Evolutionary conservation across 2,329 filamentous ascomycete species (phyloP).

Genomic region (Botrytis deweyae): DNA sequence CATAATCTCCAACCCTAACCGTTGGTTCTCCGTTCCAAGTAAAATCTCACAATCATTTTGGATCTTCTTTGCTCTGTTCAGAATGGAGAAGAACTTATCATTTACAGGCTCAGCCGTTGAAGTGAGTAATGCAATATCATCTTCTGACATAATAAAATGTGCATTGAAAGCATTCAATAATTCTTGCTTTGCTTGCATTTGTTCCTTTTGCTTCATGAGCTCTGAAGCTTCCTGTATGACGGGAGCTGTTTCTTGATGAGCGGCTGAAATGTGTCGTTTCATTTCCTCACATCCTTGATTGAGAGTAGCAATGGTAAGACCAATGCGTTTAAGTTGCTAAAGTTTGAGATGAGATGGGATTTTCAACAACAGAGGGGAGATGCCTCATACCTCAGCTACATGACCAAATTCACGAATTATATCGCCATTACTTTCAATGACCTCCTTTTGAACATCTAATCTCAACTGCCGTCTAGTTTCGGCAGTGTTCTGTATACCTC

Average conservation of each 20-base stretch:
- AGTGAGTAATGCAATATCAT: slow-evolving; percentile 73
- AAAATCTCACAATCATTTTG: slow-evolving; percentile 85
- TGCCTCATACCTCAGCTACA: slow-evolving; percentile 73
- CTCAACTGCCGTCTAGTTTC: slow-evolving; percentile 77
- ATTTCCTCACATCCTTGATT: slow-evolving; percentile 81
- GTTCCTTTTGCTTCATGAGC: slow-evolving; percentile 69
- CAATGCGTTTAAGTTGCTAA: slow-evolving; percentile 85
- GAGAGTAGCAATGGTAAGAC: slow-evolving; percentile 71
- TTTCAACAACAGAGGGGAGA: neutral
- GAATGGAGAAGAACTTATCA: slow-evolving; percentile 75
- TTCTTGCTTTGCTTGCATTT: slow-evolving; percentile 76
- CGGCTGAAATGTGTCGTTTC: slow-evolving; percentile 72
- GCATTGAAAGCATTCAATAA: slow-evolving; percentile 73
- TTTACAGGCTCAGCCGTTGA: slow-evolving; percentile 79
- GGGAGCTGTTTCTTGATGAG: slow-evolving; percentile 70
- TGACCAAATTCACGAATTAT: slow-evolving; percentile 85
- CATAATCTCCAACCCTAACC: slow-evolving; percentile 84
- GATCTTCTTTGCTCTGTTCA: slow-evolving; percentile 81
- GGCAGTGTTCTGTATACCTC: slow-evolving; percentile 69
- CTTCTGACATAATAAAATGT: slow-evolving; percentile 82
- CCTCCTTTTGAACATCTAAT: slow-evolving; percentile 83
- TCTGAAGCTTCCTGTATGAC: slow-evolving; percentile 74
- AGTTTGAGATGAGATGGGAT: slow-evolving; percentile 33
- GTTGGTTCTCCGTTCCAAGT: slow-evolving; percentile 86
- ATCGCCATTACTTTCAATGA: slow-evolving; percentile 87